phyloP scores from a whole-genome alignment of 176 grass and related monocot genomes.

The Oryza coarctata region DNA sequence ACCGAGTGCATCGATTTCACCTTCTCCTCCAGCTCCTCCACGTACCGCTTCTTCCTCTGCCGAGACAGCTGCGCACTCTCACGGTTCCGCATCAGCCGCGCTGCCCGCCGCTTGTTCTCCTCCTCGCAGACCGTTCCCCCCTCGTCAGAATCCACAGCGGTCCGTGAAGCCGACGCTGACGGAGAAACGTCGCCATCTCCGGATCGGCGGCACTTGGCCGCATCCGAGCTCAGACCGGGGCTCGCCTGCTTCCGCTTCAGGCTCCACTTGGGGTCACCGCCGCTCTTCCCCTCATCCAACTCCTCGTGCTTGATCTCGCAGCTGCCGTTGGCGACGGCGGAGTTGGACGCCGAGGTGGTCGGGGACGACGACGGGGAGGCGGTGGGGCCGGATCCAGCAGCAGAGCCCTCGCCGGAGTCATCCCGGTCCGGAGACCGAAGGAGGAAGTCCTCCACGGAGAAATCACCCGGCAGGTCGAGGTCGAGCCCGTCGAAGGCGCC shows the following conservation, averaged over 20 bases:
- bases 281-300: conserved; percentile 48
- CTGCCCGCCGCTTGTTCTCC: conserved; percentile 58
- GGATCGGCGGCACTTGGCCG: conserved; percentile 54
- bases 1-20: conserved; percentile 83
- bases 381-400: conserved; percentile 40
- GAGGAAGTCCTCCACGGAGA: conserved; percentile 79
- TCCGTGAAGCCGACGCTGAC: conserved; percentile 36
- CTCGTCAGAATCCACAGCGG: conserved; percentile 33
- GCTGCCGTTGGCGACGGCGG: conserved; percentile 39
- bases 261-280: conserved; percentile 26
- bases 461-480: conserved; percentile 67
- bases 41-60: conserved; percentile 90
- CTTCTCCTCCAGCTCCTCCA: conserved; percentile 93
- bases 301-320: conserved; percentile 63
- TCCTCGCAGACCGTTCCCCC: conserved; percentile 29
- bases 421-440: conserved; percentile 40
- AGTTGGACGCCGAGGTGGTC: conserved; percentile 45
- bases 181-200: conserved; percentile 47
- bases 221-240: conserved; percentile 20
- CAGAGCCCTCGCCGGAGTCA: conserved; percentile 42
- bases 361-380: conserved; percentile 49
- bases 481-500: conserved; percentile 46
- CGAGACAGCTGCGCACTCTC: conserved; percentile 95
- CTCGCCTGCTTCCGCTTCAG: conserved; percentile 75
- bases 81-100: conserved; percentile 81